Evolutionary conservation across 371 early-diverging fungal species (phyloP).

Genomic region (Rhizomucor miehei): DNA sequence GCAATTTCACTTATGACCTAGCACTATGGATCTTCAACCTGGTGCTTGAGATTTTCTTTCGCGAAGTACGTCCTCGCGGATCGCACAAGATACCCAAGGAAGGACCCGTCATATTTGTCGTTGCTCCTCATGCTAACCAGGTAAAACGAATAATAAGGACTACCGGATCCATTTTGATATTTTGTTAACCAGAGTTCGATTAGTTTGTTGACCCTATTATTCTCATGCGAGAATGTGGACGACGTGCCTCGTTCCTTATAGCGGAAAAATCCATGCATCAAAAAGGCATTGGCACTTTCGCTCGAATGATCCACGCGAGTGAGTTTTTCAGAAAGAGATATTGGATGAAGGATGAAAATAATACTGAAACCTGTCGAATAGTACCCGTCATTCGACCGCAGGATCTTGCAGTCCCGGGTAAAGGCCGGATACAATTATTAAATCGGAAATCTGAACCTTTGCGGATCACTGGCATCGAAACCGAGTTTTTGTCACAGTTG

Average conservation of each 20-base stretch:
- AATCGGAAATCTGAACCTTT: conserved; percentile 62
- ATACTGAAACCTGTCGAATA: conserved; percentile 13
- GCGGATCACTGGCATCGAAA: conserved; percentile 60
- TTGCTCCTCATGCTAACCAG: conserved; percentile 96
- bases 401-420: conserved; percentile 70
- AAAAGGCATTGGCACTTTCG: conserved; percentile 79
- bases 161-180: no score
- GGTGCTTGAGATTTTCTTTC: conserved; percentile 81
- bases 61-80: conserved; percentile 87
- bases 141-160: no score
- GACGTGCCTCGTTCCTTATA: conserved; percentile 82
- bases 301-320: conserved; percentile 71
- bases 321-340: conserved; percentile 17
- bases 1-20: conserved; percentile 30
- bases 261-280: conserved; percentile 89
- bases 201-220: conserved; percentile 94
- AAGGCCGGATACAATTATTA: conserved; percentile 62
- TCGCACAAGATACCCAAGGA: conserved; percentile 81
- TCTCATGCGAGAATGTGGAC: conserved; percentile 74
- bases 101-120: conserved; percentile 93
- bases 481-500: conserved; percentile 68
- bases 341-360: neutral
- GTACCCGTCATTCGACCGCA: conserved; percentile 90
- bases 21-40: conserved; percentile 55
- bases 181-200: no score